Base-by-base conservation (phyloP, 2,329 filamentous ascomycete genomes). In the Trichoderma oligosporum region DNA sequence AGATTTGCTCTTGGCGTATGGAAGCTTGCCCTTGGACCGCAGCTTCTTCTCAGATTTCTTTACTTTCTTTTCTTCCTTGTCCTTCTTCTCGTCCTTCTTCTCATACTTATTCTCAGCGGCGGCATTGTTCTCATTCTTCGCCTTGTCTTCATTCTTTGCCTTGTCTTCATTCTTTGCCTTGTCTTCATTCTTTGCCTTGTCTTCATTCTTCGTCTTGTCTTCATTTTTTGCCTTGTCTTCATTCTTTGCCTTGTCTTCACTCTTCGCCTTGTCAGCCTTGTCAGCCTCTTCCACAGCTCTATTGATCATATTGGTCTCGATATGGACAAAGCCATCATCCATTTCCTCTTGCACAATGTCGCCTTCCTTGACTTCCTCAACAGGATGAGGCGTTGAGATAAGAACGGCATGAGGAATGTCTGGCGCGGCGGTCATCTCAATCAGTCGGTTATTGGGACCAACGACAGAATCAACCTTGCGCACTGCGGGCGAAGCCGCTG, bases 401-500 rank as follows among this genome's bases (percentile, higher is more conserved):
- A 55, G 12, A 9, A 45, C 45, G 31, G 57, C 51, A 18, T 53
- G 39, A 49, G 36, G 48, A 48, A 55, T 55, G 18, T 29, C 48
- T 38, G 47, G 41, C 44, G 42, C 49, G 29, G 31, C 24, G 7
- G 51, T 45, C 57, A 59, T 48, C 49, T 59, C 57, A 31, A 48
- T 48, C 42, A 54, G 46, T 44, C 42, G 47, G 39, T 59, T 54
- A 31, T 54, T 59, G 25, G 54, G 54, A 44, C 54, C 54, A 22
- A 57, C 54, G 36, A 57, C 54, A 27, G 54, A 57, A 36, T 57
- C 54, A 16, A 57, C 54, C 45, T 39, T 39, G 42, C 44, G 53
- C 39, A 39, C 53, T 24, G 44, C 35, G 36, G 53, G 20, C 42
- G 42, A 46, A 31, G 53, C 35, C 53, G 53, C 53, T 7, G 53